Base-by-base conservation (phyloP, 2,329 filamentous ascomycete species). In the Cladosporium sp. region DNA sequence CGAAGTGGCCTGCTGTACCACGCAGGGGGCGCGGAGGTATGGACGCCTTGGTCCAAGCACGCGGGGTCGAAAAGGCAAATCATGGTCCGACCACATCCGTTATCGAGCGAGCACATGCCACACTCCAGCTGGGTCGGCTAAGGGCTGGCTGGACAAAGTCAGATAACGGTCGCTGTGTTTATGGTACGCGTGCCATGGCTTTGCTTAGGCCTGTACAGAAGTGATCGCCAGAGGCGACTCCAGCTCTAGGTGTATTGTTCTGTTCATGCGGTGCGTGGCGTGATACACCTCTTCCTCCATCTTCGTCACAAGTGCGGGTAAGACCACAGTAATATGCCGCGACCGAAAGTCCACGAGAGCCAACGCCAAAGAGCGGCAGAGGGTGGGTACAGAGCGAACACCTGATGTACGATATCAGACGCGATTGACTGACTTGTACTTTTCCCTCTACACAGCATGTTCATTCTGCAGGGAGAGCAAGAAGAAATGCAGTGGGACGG, bases 341-440 rank as follows among this genome's bases (percentile, higher is more conserved):
- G 63, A n/a, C 40, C 63, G 26, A 65, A 65, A 40, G 63, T 65
- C 23, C 55, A 49, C 28, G 53, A 58, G 26, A 60, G 56, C 23
- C 63, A 65, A 52, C 55, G 63, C 12, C 63, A 65, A 26, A 49
- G 63, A 53, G 63, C 63, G 14, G 53, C 63, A n/a, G 56, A 50
- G 33, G 56, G 50, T 53, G 50, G 29, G 50, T 53, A 21, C 10
- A 53, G 28, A n/a, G 18, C 14, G 6, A n/a, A 18, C 12, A 1
- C 26, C 8, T n/a, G 6, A 7, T 29, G 11, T 29, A 21, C 2
- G 16, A 2, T 55, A 18, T 33, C 8, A n/a, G 26, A 31, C 11
- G 16, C 21, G 11, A 29, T 55, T 33, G 21, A 55, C 52, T 55
- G 52, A 55, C 31, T 21, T 33, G 11, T 33, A 11, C 1, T 31